Evolutionary conservation across 2,329 filamentous ascomycete species (phyloP).

Genomic region (Aphanocladium album): DNA sequence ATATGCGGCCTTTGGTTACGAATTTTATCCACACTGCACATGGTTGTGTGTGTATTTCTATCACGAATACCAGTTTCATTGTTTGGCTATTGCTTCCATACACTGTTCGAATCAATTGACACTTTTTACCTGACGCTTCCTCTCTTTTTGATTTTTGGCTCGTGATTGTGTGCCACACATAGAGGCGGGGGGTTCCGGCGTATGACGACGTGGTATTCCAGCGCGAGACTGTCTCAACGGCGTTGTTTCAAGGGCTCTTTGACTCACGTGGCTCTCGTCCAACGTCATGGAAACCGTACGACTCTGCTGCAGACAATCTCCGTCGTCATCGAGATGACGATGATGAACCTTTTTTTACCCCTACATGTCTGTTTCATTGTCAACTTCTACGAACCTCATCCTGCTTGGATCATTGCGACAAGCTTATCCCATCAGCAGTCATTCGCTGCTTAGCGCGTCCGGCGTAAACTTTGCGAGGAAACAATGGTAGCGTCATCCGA

Average conservation of each 20-base stretch:
- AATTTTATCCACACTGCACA: slow-evolving; percentile 1
- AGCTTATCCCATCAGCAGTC: too few relatives aligned
- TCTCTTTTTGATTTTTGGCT: background rate
- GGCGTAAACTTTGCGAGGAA: too few relatives aligned
- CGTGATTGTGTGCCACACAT: background rate
- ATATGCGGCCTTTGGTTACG: slow-evolving; percentile 9
- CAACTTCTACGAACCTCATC: too few relatives aligned
- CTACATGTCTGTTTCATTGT: too few relatives aligned
- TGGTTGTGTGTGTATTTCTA: slow-evolving; percentile 9
- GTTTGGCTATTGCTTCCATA: slow-evolving; percentile 11
- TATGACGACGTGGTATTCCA: background rate
- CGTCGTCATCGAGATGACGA: too few relatives aligned
- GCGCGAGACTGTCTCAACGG: background rate
- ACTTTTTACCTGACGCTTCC: background rate
- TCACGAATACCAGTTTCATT: slow-evolving; percentile 12
- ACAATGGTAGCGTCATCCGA: too few relatives aligned
- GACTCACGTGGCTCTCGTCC: background rate
- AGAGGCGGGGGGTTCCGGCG: background rate
- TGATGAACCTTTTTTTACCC: too few relatives aligned
- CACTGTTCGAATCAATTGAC: background rate
- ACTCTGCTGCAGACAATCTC: background rate
- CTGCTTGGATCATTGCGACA: too few relatives aligned
- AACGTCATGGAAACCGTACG: background rate
- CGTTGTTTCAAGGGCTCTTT: background rate
- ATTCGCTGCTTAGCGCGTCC: too few relatives aligned